Conservation (phyloP, 164 flowering plant species). For the Vitis riparia region DNA sequence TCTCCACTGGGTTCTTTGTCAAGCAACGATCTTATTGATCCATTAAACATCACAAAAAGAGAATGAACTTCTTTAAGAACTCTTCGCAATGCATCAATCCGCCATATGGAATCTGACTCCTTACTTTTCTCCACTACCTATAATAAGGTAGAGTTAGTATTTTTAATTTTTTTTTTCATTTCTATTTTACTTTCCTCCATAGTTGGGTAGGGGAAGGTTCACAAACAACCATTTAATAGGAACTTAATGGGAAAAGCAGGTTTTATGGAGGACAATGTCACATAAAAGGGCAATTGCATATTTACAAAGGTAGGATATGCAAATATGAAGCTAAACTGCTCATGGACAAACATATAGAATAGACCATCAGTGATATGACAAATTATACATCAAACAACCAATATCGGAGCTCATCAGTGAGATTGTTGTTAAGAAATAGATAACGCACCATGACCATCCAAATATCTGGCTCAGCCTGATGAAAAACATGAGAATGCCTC, state of each 20-base stretch:
- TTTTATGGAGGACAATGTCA: too few species aligned
- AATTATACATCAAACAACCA: too few species aligned
- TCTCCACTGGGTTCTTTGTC: constrained; percentile 87
- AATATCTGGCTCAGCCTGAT: constrained; percentile 90
- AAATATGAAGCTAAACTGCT: too few species aligned
- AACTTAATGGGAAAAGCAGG: background rate
- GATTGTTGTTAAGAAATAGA: background rate
- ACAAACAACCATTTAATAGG: background rate
- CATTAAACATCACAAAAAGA: constrained; percentile 90
- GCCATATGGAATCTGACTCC: constrained; percentile 75
- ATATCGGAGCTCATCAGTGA: background rate
- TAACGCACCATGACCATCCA: constrained; percentile 94
- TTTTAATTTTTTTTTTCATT: background rate
- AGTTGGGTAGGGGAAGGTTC: too few species aligned
- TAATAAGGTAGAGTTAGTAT: constrained; percentile 13
- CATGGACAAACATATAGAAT: too few species aligned
- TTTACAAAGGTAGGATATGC: too few species aligned
- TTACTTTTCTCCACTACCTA: constrained; percentile 88
- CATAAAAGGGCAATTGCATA: too few species aligned
- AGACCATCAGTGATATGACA: too few species aligned
- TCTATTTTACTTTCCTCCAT: too few species aligned
- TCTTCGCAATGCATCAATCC: constrained; percentile 63
- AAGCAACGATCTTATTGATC: constrained; percentile 78
- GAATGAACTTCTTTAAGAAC: constrained; percentile 93
- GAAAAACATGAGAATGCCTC: constrained; percentile 82